phyloP scores from a whole-genome alignment of 306 rosid genomes.

The Phaseolus lunatus region DNA sequence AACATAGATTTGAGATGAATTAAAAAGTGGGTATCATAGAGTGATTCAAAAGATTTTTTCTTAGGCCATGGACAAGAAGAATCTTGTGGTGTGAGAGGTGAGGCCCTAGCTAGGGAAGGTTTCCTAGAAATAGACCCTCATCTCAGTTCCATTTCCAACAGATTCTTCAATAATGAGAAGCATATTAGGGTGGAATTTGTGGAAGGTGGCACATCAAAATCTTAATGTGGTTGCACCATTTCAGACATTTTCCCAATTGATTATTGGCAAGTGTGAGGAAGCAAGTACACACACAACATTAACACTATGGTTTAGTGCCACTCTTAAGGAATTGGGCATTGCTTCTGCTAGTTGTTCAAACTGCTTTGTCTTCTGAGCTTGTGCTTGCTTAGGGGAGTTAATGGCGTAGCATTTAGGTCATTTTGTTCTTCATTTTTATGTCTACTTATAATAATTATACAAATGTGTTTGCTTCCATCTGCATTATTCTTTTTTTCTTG shows the following conservation, averaged over 20 bases:
- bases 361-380: constrained; percentile 35
- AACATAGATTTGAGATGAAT: constrained; percentile 29
- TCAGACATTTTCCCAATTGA: too few species aligned
- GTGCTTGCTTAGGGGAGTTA: constrained; percentile 20
- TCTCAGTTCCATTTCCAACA: background rate
- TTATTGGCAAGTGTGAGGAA: too few species aligned
- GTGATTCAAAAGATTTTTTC: too few species aligned
- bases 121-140: constrained; percentile 9
- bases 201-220: constrained; percentile 40
- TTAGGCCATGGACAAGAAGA: constrained; percentile 2
- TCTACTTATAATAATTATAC: too few species aligned
- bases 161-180: constrained; percentile 24
- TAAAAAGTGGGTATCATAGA: constrained; percentile 7
- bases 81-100: constrained; percentile 23
- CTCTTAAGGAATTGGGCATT: constrained; percentile 3
- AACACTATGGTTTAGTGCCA: background rate
- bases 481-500: too few species aligned
- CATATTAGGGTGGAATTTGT: constrained; percentile 30
- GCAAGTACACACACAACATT: too few species aligned
- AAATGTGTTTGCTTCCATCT: too few species aligned
- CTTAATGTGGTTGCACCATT: constrained; percentile 7
- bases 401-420: constrained; percentile 28
- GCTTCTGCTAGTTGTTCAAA: constrained; percentile 38
- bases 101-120: constrained; percentile 13
- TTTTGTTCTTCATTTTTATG: background rate